Evolutionary conservation across 805 yeast species (phyloP).

Genomic region (Candida adriatica): DNA sequence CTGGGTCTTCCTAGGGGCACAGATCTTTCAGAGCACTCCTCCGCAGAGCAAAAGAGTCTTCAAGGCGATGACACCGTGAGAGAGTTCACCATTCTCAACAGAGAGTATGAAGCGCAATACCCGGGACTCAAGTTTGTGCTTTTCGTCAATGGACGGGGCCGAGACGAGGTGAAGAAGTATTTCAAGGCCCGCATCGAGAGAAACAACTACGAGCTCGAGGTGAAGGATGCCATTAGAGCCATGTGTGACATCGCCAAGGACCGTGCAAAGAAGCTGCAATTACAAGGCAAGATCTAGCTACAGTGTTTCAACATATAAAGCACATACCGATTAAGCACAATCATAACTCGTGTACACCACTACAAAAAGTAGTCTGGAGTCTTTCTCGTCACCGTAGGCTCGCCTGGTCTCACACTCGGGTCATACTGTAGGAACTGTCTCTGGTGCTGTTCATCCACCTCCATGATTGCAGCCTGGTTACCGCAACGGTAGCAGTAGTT

Average conservation of each 20-base stretch:
- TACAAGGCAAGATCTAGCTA: too few relatives aligned
- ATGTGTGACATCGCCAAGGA: slow-evolving; percentile 91
- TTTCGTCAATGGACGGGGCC: slow-evolving; percentile 77
- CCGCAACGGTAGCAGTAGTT: slow-evolving; percentile 97
- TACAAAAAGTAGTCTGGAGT: slow-evolving; percentile 94
- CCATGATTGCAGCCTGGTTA: slow-evolving; percentile 97
- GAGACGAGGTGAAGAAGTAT: slow-evolving; percentile 55
- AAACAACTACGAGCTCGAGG: slow-evolving; percentile 48
- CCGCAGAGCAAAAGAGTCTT: slow-evolving; percentile 63
- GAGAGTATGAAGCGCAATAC: slow-evolving; percentile 52
- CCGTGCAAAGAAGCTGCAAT: slow-evolving; percentile 50
- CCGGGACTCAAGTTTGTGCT: slow-evolving; percentile 80
- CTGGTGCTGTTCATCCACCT: slow-evolving; percentile 89
- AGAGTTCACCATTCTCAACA: slow-evolving; percentile 47
- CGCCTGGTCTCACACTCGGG: slow-evolving; percentile 95
- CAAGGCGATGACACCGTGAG: slow-evolving; percentile 40
- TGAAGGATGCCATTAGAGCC: slow-evolving; percentile 65
- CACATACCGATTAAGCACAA: slow-evolving; percentile 6
- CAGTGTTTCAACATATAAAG: slow-evolving; percentile 14
- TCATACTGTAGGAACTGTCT: slow-evolving; percentile 92
- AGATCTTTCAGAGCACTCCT: slow-evolving; percentile 57
- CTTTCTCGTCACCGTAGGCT: slow-evolving; percentile 93
- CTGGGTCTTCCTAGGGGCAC: slow-evolving; percentile 55
- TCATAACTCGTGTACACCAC: slow-evolving; percentile 10
- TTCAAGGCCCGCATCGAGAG: slow-evolving; percentile 55